Evolutionary conservation across 352 stramenopile species (phyloP), one percentile per base, ranked within the genome.

Genomic region (Globisporangium ultimum): DNA sequence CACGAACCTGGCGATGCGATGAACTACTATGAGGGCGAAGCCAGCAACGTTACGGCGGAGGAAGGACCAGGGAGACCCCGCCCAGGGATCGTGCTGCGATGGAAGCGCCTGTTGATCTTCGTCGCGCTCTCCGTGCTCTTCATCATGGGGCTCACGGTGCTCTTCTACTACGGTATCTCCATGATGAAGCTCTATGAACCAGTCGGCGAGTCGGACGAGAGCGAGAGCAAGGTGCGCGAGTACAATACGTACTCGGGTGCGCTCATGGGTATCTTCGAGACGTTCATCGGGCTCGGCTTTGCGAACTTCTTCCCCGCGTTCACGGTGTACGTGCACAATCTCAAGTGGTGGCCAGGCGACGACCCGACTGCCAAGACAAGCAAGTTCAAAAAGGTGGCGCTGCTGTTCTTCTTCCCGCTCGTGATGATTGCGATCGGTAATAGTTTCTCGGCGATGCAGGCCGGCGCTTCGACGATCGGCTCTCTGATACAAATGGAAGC

Each of bases 231-330:
- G 24, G 10, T 69, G 46, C 50, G 55, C 13, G 32, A 40, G 13
- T 69, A 62, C 50, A 69, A 69, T 58, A 69, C 43, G 40, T 66
- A 58, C 58, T 69, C 62, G 28, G 62, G 62, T 15, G 57, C 52
- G 8, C 32, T n/a, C 18, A 69, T 69, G 62, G 62, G 57, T 53
- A 67, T 67, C 41, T 50, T 67, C 22, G 60, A 67, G 47, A 53
- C 60, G 32, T 55, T 64, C 34, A 13, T 64, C 13, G 61, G 61
- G 2, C 43, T 68, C 43, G 61, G 55, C 43, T 68, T 65, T 21
- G 61, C 55, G 8, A 49, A 61, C 40, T 68, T 64, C 56, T 68
- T 68, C 49, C 55, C 55, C 2, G 61, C 57, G n/a, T 68, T 68
- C 47, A 64, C 50, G 7, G 61, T 68, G 50, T 68, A 68, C 50